These are phyloP conservation scores for Apiospora arundinis DNA, from an alignment of 2,329 filamentous ascomycete genomes.

Conservation along the genomic window DNA sequence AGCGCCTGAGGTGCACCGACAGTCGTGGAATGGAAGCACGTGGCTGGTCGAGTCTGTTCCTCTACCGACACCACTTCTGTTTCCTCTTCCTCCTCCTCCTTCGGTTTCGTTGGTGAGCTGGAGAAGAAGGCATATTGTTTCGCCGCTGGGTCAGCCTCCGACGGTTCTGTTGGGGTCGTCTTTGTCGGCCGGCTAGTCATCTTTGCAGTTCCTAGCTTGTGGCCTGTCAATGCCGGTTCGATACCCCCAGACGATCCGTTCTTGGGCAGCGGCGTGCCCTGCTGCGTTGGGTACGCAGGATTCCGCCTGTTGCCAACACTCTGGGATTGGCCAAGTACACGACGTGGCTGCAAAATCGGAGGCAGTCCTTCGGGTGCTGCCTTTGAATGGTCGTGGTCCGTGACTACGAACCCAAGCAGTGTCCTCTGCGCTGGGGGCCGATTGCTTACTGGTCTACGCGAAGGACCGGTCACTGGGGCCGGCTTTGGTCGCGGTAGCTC, in stretches of 20 bases:
- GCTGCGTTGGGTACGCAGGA: background rate
- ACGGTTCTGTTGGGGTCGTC: constrained; percentile 34
- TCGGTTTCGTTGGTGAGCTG: constrained; percentile 55
- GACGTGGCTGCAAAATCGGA: background rate
- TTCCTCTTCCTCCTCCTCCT: constrained; percentile 31
- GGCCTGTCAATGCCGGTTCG: constrained; percentile 38
- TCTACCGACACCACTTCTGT: constrained; percentile 39
- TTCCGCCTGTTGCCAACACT: background rate
- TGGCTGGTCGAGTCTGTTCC: constrained; percentile 46
- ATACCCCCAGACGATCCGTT: constrained; percentile 34
- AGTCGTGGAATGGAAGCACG: constrained; percentile 59
- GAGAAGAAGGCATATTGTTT: constrained; percentile 64
- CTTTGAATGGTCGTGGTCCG: constrained; percentile 40
- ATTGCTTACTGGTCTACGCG: constrained; percentile 29
- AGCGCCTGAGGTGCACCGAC: constrained; percentile 44
- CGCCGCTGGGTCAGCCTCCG: constrained; percentile 21
- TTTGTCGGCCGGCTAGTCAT: constrained; percentile 42
- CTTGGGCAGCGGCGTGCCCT: constrained; percentile 12
- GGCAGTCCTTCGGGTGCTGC: background rate
- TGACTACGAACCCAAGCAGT: constrained; percentile 39
- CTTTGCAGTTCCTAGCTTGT: constrained; percentile 50
- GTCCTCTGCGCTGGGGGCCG: constrained; percentile 38
- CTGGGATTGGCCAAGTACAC: constrained; percentile 10
- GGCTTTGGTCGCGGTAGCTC: constrained; percentile 28
- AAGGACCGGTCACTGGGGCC: constrained; percentile 24